These are phyloP conservation scores for Pelargonium cotyledonis DNA, from an alignment of 441 rosid species.

Conservation along the genomic window DNA sequence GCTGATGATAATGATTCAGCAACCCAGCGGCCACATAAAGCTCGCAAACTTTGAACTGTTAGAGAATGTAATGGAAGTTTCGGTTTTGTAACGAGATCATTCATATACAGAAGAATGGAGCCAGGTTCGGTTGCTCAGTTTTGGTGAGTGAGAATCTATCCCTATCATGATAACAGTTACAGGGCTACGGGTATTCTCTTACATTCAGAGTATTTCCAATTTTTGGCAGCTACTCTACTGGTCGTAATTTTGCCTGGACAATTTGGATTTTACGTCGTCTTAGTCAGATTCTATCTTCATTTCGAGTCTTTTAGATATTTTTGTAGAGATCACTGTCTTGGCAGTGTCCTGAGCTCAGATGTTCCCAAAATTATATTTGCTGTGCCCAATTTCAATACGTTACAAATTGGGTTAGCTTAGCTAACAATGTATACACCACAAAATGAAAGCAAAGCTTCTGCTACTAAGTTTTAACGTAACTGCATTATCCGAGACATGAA, in stretches of 20 bases:
- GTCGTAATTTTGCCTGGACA: too few relatives aligned
- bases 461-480: too few relatives aligned
- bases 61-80: conserved; percentile 5
- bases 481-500: too few relatives aligned
- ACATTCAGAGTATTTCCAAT: neutral
- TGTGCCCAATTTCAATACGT: too few relatives aligned
- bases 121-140: neutral
- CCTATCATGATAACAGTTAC: too few relatives aligned
- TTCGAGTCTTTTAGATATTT: neutral
- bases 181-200: neutral
- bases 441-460: too few relatives aligned
- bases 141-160: neutral
- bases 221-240: too few relatives aligned
- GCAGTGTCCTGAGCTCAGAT: neutral
- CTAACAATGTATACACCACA: too few relatives aligned
- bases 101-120: neutral
- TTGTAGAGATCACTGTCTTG: neutral
- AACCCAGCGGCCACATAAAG: neutral
- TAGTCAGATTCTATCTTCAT: too few relatives aligned
- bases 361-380: too few relatives aligned
- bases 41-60: conserved; percentile 12
- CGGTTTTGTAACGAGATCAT: neutral
- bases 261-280: too few relatives aligned
- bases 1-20: conserved; percentile 7
- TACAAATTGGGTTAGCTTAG: too few relatives aligned